phyloP scores from a whole-genome alignment of 345 rosid species.

The Salix brachista region DNA sequence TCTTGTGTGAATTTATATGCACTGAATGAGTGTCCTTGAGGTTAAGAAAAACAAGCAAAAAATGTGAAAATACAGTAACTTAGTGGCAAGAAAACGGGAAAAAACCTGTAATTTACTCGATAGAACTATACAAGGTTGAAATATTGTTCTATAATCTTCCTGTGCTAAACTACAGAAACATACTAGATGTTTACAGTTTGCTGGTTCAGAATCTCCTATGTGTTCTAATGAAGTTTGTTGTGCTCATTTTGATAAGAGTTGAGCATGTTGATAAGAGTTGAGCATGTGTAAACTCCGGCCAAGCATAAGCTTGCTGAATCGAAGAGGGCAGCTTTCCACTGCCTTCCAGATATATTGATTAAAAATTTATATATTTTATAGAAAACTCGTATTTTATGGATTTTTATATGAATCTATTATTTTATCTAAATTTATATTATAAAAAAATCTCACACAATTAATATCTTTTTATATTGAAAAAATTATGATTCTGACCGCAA shows the following conservation, averaged over 20 bases:
- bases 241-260: conserved; percentile 58
- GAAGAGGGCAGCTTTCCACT: conserved; percentile 53
- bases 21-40: too few relatives aligned
- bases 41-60: neutral
- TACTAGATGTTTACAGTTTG: neutral
- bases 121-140: neutral
- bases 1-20: neutral
- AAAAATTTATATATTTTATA: too few relatives aligned
- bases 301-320: conserved; percentile 52
- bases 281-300: conserved; percentile 57
- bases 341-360: conserved; percentile 53
- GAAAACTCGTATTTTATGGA: too few relatives aligned
- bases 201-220: conserved; percentile 65
- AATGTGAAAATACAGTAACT: neutral
- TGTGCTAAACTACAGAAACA: neutral
- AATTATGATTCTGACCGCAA: too few relatives aligned
- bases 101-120: neutral
- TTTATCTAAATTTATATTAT: too few relatives aligned
- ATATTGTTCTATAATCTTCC: neutral
- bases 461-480: too few relatives aligned
- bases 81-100: neutral
- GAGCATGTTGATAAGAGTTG: too few relatives aligned
- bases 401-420: too few relatives aligned
- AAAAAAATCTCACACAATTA: too few relatives aligned
- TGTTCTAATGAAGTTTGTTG: conserved; percentile 76